These are phyloP conservation scores for Verbascum thapsus DNA, from an alignment of 257 asterid genomes.

Conservation along the genomic window DNA sequence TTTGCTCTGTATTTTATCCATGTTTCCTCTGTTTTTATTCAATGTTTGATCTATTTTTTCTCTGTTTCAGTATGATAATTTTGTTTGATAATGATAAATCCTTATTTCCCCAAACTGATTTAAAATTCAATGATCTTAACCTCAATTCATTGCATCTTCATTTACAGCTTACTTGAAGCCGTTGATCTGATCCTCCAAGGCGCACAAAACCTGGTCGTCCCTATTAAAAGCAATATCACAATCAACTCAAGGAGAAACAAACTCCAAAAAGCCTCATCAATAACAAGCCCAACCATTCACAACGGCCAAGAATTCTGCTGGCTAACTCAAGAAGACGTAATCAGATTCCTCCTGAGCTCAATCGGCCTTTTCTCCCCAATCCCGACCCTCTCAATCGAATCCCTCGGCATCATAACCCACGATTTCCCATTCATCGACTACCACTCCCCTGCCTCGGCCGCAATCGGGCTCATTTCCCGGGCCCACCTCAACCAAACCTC, in stretches of 20 bases:
- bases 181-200: conserved; percentile 73
- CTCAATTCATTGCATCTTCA: neutral
- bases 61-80: too few relatives aligned
- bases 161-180: conserved; percentile 72
- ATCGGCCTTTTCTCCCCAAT: conserved; percentile 71
- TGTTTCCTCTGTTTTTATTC: neutral
- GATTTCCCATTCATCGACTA: conserved; percentile 43
- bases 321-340: conserved; percentile 80
- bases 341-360: conserved; percentile 68
- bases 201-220: conserved; percentile 58
- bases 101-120: neutral
- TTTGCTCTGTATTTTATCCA: conserved; percentile 23
- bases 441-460: conserved; percentile 54
- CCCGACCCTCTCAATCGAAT: conserved; percentile 57
- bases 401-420: conserved; percentile 56
- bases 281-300: conserved; percentile 45
- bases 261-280: conserved; percentile 38
- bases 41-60: too few relatives aligned
- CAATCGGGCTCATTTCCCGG: conserved; percentile 41
- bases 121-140: neutral
- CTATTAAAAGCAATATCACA: conserved; percentile 34
- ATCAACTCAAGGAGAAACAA: conserved; percentile 46
- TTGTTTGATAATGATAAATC: neutral
- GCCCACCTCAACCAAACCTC: conserved; percentile 65
- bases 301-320: conserved; percentile 78